A percentile compares a stretch with the other conserved stretches of the same genome.
Evolutionary conservation across 2,329 filamentous ascomycete genomes (phyloP).

Genomic region (Epichloe bromicola): DNA sequence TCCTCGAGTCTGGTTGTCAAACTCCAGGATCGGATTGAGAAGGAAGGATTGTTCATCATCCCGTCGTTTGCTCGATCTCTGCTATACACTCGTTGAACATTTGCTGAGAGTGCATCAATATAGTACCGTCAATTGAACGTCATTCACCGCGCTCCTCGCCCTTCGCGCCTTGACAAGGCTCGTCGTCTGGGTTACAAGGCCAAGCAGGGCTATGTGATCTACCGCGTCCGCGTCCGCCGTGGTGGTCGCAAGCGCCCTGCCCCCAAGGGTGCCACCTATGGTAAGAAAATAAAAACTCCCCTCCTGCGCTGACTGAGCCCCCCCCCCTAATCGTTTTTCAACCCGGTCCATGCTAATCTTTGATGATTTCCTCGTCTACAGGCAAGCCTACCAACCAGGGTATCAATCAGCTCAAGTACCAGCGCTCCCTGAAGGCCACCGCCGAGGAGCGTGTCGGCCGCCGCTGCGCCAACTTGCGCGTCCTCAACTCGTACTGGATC

Average conservation of each 20-base stretch:
- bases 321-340: too few relatives aligned
- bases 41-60: not conserved
- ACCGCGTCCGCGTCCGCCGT: conserved; percentile 95
- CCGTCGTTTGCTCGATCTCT: conserved; percentile 22
- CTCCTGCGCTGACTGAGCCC: not conserved
- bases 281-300: conserved; percentile 38
- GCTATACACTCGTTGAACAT: conserved; percentile 99
- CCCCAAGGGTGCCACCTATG: conserved; percentile 97
- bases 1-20: not conserved
- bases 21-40: not conserved
- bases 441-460: conserved; percentile 99
- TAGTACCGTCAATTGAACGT: conserved; percentile 99
- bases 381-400: conserved; percentile 99
- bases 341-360: not conserved
- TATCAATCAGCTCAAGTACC: conserved; percentile 99
- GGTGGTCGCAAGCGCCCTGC: conserved; percentile 97
- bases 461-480: conserved; percentile 96
- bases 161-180: conserved; percentile 98
- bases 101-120: conserved; percentile 99
- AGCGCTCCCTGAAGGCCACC: conserved; percentile 93
- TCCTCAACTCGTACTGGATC: conserved; percentile 99
- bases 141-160: conserved; percentile 97
- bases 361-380: conserved; percentile 24
- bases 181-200: conserved; percentile 99
- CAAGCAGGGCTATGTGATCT: conserved; percentile 99